These are phyloP conservation scores for Platismatia glauca DNA, from an alignment of 495 filamentous ascomycete genomes.

Conservation along the genomic window DNA sequence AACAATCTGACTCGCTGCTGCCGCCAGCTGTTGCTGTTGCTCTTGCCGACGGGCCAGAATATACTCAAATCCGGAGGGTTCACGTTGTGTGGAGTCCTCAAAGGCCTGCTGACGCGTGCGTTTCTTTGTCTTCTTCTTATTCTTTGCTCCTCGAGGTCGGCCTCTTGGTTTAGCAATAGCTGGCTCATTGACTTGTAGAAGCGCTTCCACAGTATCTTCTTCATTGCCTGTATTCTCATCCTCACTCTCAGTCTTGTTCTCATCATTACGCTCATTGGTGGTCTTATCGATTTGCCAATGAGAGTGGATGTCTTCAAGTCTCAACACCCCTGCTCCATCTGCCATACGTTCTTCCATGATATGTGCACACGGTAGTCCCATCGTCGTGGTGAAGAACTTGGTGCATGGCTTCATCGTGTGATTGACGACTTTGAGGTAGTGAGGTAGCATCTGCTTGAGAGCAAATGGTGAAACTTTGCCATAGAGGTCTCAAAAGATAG, in stretches of 20 bases:
- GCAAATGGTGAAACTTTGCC: not conserved
- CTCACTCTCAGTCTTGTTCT: no score
- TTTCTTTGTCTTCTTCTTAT: no score
- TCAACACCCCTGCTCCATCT: not conserved
- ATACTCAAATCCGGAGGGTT: constrained; percentile 1
- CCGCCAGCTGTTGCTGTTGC: no score
- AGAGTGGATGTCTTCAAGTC: not conserved
- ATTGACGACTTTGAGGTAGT: not conserved
- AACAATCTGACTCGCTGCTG: no score
- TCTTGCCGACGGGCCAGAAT: no score
- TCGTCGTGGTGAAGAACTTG: not conserved
- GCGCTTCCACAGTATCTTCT: no score
- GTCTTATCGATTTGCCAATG: not conserved
- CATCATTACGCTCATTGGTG: no score
- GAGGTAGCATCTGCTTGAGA: not conserved
- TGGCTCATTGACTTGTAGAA: not conserved
- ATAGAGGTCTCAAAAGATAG: not conserved
- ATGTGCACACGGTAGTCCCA: not conserved
- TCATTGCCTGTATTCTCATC: no score
- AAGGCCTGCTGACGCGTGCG: not conserved
- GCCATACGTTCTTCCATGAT: not conserved
- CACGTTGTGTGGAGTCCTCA: not conserved
- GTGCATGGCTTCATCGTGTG: not conserved
- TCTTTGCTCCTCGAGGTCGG: not conserved
- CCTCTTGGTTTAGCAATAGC: not conserved